These are phyloP conservation scores for Talaromyces piceae DNA, from an alignment of 2,329 filamentous ascomycete genomes.

Conservation along the genomic window DNA sequence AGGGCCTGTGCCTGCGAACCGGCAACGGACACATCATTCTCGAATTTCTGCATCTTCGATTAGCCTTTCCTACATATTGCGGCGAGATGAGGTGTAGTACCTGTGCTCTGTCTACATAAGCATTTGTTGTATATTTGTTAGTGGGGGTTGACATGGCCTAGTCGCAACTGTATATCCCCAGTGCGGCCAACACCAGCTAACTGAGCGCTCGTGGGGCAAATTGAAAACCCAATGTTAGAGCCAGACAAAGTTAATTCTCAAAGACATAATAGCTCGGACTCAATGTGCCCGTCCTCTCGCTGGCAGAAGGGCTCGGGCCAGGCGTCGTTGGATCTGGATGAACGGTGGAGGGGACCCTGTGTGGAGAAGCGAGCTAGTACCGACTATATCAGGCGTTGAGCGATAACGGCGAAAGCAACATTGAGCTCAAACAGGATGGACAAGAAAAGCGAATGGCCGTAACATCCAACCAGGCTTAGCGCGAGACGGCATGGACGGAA, in stretches of 20 bases:
- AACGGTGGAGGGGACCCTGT: background rate
- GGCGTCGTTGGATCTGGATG: background rate
- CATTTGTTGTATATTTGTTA: background rate
- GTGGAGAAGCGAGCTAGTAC: background rate
- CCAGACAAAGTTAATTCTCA: background rate
- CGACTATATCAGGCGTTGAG: background rate
- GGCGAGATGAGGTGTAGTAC: conserved; percentile 15
- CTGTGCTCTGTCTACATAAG: conserved; percentile 23
- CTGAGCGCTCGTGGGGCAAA: background rate
- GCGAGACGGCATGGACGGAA: background rate
- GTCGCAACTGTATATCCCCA: background rate
- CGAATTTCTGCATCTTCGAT: conserved; percentile 42
- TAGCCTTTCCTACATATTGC: conserved; percentile 15
- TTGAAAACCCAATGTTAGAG: background rate
- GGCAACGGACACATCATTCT: conserved; percentile 45
- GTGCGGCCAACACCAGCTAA: background rate
- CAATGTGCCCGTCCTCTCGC: background rate
- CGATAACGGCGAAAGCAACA: background rate
- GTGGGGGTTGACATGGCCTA: background rate
- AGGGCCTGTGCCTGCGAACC: conserved; percentile 58
- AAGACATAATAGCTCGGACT: background rate
- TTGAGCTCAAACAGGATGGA: background rate
- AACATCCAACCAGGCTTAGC: background rate
- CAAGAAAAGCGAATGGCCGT: too few relatives aligned
- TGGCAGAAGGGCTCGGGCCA: background rate